Percentiles rank a stretch among this genome's conserved stretches.
Evolutionary conservation across 2,329 filamentous ascomycete species (phyloP).

Genomic region (Phoma sp.): DNA sequence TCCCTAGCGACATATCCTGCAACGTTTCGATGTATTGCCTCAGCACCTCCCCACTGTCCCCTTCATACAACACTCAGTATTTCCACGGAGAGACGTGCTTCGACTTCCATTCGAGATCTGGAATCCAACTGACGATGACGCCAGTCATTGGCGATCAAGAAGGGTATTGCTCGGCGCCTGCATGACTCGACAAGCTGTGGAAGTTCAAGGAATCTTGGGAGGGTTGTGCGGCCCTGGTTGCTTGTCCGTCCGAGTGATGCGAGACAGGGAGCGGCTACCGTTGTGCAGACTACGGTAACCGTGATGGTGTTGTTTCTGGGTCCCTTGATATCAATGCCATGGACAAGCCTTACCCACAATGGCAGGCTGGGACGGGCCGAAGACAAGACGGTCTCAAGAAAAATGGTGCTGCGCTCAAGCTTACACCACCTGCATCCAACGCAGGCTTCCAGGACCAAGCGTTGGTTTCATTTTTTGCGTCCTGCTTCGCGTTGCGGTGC

Average conservation of each 20-base stretch:
- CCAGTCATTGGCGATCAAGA: background rate
- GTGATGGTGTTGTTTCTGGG: background rate
- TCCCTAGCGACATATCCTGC: conserved; percentile 3
- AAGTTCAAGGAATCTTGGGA: background rate
- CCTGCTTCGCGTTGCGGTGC: conserved; percentile 1
- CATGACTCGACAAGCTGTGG: conserved; percentile 8
- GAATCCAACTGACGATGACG: no score
- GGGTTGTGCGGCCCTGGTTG: conserved; percentile 3
- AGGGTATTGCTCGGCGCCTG: background rate
- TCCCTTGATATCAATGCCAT: background rate
- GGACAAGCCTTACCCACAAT: background rate
- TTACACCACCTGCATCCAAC: background rate
- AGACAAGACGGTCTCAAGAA: background rate
- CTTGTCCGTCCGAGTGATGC: conserved; percentile 13
- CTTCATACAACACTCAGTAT: background rate
- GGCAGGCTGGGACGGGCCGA: background rate
- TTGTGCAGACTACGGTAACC: conserved; percentile 4
- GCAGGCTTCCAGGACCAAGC: background rate
- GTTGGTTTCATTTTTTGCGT: background rate
- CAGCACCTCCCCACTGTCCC: background rate
- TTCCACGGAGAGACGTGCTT: no score
- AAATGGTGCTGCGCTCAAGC: background rate
- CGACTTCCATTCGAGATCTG: background rate
- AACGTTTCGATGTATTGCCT: conserved; percentile 10
- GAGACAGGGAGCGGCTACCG: conserved; percentile 15